Conservation (phyloP, 495 filamentous ascomycete species). For the Aspergillus egyptiacus region DNA sequence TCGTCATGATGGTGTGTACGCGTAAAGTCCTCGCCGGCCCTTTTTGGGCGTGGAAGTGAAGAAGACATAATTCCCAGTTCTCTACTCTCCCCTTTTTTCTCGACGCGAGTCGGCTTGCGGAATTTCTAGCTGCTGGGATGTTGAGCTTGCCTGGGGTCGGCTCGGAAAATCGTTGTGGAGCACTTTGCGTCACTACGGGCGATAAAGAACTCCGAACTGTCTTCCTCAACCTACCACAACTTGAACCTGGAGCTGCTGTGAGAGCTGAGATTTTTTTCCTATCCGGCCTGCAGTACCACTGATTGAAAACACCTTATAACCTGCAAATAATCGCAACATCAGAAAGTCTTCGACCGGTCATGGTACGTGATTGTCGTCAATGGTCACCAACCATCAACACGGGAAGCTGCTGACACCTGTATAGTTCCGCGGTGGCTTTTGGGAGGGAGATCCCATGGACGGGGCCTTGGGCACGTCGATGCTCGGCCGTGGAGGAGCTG, state of each 20-base stretch:
- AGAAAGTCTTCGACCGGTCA: slow-evolving; percentile 7
- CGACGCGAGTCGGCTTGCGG: neutral
- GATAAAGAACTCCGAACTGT: slow-evolving; percentile 14
- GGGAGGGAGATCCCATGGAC: slow-evolving; percentile 54
- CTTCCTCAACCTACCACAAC: slow-evolving; percentile 3
- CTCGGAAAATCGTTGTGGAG: slow-evolving; percentile 43
- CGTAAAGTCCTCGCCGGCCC: slow-evolving; percentile 71
- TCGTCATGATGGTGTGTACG: slow-evolving; percentile 61
- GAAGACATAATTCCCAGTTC: too few relatives aligned
- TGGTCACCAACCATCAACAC: neutral
- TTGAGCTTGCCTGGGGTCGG: slow-evolving; percentile 33
- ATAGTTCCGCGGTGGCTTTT: slow-evolving; percentile 50
- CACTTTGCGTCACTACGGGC: slow-evolving; percentile 40
- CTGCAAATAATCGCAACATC: neutral
- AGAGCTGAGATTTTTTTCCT: neutral
- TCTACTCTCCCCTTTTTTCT: neutral
- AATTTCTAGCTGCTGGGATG: slow-evolving; percentile 9
- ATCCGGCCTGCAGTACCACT: too few relatives aligned
- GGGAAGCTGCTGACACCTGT: slow-evolving; percentile 18
- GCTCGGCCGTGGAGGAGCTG: slow-evolving; percentile 33
- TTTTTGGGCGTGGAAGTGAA: slow-evolving; percentile 68
- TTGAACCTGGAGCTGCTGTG: neutral
- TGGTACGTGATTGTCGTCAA: slow-evolving; percentile 22
- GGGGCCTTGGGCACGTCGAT: slow-evolving; percentile 39
- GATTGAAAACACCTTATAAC: too few relatives aligned